Base-by-base conservation (phyloP, 768 basidiomycete species). In the Lactarius indigo region DNA sequence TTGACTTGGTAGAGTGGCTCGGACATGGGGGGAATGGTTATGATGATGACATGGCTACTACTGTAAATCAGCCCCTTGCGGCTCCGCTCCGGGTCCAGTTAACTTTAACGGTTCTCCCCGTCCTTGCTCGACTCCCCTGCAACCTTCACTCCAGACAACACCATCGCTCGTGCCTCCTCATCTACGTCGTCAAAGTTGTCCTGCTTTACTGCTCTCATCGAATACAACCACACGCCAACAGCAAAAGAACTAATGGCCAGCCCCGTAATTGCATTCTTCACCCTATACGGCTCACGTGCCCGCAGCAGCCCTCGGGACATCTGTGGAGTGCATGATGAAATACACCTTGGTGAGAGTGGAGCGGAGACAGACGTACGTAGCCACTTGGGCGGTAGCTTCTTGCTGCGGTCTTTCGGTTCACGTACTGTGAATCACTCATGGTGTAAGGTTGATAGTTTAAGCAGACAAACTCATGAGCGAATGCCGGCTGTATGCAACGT, bases 191-290 rank as follows among this genome's bases (percentile, higher is more conserved):
- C 63, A 54, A 72, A 57, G 54, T 61, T 56, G 64, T 66, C 58
- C 63, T 72, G 65, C 68, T 69, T 55, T 52, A 70, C 67, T 30
- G 71, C 95, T 35, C 87, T 85, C 73, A 98, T 96, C 20, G 94
- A 95, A 78, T 98, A 98, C 5, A 87, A 82, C 86, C 93, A 98
- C 10, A 97, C 87, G 31, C 88, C 90, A 17, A 86, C 83, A 33
- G 86, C 88, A 74, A 97, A 96, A 0, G 83, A 82, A 31, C 86
- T 83, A 54, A 98, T 82, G 3, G 81, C 73, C 55, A 87, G 69
- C 9, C 96, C 96, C 0, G 90, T 92, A 57, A 96, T 42, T 20
- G 88, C 85, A 75, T 98, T 98, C 70, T 83, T 84, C 47, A 90
- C 47, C 37, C 86, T 85, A 78, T 90, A 98, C 15, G 92, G 96